Conservation (phyloP, 2,329 filamentous ascomycete genomes). For the Plectosphaerella sp. region DNA sequence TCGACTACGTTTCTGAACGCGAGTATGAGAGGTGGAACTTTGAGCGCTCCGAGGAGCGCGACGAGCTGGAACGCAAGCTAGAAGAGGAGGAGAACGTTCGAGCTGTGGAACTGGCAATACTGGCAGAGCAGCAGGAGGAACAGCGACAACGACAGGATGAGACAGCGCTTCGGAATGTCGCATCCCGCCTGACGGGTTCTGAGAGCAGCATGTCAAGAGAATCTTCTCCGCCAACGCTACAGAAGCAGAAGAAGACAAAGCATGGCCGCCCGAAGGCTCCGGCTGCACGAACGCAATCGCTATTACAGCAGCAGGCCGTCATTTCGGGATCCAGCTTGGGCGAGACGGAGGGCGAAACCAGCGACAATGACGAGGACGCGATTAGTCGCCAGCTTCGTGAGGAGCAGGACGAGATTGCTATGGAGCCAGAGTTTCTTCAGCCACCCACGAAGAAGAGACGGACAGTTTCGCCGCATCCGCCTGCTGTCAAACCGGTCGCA, state of each 20-base stretch:
- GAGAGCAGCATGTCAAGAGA: slow-evolving; percentile 16
- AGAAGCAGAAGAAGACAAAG: slow-evolving; percentile 12
- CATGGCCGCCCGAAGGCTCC: slow-evolving; percentile 15
- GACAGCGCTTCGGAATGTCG: slow-evolving; percentile 1
- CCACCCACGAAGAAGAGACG: slow-evolving; percentile 7
- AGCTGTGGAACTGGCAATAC: not conserved
- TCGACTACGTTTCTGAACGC: slow-evolving; percentile 55
- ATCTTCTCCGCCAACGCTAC: slow-evolving; percentile 7
- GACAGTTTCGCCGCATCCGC: not conserved
- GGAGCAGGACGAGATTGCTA: not conserved
- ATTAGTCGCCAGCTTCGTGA: slow-evolving; percentile 8
- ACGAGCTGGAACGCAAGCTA: slow-evolving; percentile 28
- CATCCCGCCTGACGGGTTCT: not conserved
- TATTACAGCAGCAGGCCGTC: slow-evolving; percentile 1
- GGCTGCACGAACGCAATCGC: not conserved
- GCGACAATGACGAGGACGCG: slow-evolving; percentile 11
- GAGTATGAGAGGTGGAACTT: slow-evolving; percentile 55
- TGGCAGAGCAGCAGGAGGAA: not conserved
- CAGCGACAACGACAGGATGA: not conserved
- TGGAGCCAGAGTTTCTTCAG: not conserved
- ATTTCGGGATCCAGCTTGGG: slow-evolving; percentile 11
- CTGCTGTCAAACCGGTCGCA: no score
- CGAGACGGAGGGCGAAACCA: slow-evolving; percentile 17
- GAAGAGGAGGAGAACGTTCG: slow-evolving; percentile 17
- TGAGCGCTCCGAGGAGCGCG: slow-evolving; percentile 34